phyloP scores from a whole-genome alignment of 179 eudicot genomes.

The Sideroxylon spinosum region DNA sequence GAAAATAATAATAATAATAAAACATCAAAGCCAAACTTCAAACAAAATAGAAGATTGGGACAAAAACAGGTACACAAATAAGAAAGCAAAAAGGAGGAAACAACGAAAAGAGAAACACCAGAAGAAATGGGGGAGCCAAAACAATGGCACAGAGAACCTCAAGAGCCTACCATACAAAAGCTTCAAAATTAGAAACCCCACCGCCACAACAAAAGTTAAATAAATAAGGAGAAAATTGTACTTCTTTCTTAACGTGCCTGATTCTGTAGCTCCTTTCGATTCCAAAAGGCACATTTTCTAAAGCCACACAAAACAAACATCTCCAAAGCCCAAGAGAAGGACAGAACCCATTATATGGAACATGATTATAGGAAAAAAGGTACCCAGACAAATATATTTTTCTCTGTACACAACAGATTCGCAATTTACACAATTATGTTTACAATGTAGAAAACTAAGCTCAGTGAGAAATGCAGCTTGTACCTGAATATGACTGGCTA shows the following conservation, averaged over 20 bases:
- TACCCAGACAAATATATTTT: neutral
- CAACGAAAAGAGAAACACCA: neutral
- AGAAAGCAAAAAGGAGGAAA: neutral
- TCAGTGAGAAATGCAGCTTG: constrained; percentile 1
- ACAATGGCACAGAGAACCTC: neutral
- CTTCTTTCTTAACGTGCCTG: neutral
- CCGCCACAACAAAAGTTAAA: neutral
- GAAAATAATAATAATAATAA: too few relatives aligned
- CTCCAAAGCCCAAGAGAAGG: neutral
- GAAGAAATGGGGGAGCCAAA: neutral
- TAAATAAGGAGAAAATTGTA: neutral
- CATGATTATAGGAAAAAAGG: neutral
- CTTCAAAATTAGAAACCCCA: neutral
- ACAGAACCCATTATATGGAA: neutral
- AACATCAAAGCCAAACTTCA: neutral
- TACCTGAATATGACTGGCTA: constrained; percentile 95
- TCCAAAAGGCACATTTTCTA: neutral
- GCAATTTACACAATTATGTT: neutral
- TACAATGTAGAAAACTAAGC: neutral
- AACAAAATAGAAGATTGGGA: neutral
- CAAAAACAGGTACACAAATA: neutral
- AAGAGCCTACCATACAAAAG: too few relatives aligned
- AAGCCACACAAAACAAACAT: neutral
- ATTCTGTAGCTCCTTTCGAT: neutral
- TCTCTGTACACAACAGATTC: too few relatives aligned